Base-by-base conservation (phyloP, 2,329 filamentous ascomycete species). In the Byssoonygena ceratinophila region DNA sequence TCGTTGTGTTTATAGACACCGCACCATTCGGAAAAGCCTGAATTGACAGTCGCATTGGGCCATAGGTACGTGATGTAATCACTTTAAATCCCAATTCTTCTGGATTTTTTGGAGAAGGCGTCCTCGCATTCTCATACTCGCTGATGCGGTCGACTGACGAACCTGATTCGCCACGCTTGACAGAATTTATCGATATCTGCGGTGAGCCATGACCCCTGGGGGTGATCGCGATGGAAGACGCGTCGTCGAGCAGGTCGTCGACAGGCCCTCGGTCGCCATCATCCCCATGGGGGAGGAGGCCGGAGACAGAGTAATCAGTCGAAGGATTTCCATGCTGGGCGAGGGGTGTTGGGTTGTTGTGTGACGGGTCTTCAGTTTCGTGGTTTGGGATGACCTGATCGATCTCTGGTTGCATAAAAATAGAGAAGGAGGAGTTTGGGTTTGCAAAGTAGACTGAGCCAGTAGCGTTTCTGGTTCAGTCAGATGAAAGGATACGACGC, bases 331-430 rank as follows among this genome's bases (percentile, higher is more conserved):
- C 80, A 83, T 83, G 74, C 71, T 83, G 78, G 75, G 69, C 72
- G 63, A 69, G 56, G 53, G 66, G 55, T 54, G 58, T 44, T 45
- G 59, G 58, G 64, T 61, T 62, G 22, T 16, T 51, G 68, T 59
- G 61, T 60, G 66, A 60, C 63, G 64, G 63, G 60, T 71, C 63
- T 62, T 67, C 58, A 59, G 66, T 62, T 55, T 64, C 63, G 61
- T 66, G 68, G 67, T 71, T 70, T 69, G 72, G 71, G 64, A 66
- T 70, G 66, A 69, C 69, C 71, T 73, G 68, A 64, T 71, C 63
- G 62, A 73, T 68, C 77, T 76, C 79, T 74, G 80, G 68, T 76
- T 80, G 80, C 80, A 83, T 83, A 82, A 76, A 83, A 82, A 32
- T 34, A 66, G 64, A 65, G 67, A 64, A 61, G 60, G 59, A 60